A percentile compares a stretch with the other conserved stretches of the same genome.
These are phyloP conservation scores for Tremella mesenterica DNA, from an alignment of 768 basidiomycete genomes.

Conservation along the genomic window DNA sequence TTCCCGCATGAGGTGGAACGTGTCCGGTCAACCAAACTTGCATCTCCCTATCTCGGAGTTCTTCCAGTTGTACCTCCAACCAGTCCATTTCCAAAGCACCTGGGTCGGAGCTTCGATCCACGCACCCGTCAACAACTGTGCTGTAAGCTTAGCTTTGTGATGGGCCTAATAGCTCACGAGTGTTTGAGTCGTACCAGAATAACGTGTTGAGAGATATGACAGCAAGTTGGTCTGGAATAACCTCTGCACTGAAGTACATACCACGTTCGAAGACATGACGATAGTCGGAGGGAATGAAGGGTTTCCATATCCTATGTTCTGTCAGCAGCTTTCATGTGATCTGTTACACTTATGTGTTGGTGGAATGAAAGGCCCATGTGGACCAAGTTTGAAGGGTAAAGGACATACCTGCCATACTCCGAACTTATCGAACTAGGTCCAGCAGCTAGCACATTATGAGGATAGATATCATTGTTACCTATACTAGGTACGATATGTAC, in stretches of 20 bases:
- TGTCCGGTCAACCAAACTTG: constrained; percentile 61
- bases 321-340: constrained; percentile 16
- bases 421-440: constrained; percentile 46
- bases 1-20: constrained; percentile 70
- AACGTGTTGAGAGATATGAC: constrained; percentile 81
- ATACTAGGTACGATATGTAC: constrained; percentile 75
- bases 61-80: constrained; percentile 72
- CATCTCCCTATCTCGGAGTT: constrained; percentile 61
- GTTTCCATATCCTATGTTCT: constrained; percentile 62
- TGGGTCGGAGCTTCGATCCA: constrained; percentile 59
- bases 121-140: constrained; percentile 68
- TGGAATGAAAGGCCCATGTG: too few species aligned
- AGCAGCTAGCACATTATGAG: constrained; percentile 46
- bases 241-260: constrained; percentile 73
- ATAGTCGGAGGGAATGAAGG: constrained; percentile 69
- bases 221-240: constrained; percentile 64
- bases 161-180: constrained; percentile 49
- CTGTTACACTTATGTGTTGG: too few species aligned
- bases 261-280: constrained; percentile 77
- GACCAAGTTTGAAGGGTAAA: too few species aligned
- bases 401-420: constrained; percentile 59
- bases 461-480: constrained; percentile 89
- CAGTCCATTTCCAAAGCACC: constrained; percentile 82
- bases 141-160: constrained; percentile 3
- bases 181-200: constrained; percentile 84